Evolutionary conservation across 352 stramenopile genomes (phyloP).

Genomic region (Phytophthora macrochlamydospora): DNA sequence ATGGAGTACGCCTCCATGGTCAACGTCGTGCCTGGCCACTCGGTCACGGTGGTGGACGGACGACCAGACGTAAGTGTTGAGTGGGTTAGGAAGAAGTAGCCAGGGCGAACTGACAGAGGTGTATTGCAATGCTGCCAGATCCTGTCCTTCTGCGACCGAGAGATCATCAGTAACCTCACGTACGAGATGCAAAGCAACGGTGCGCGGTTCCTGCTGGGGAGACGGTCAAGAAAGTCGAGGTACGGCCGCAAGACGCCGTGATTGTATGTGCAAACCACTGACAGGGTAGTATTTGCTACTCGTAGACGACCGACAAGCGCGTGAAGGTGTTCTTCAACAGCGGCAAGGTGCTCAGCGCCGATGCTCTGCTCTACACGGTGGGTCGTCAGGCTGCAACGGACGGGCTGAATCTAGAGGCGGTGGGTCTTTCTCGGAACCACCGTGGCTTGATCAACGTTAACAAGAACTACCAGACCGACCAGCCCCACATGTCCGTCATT

Average conservation of each 20-base stretch:
- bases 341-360: conserved; percentile 72
- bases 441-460: conserved; percentile 87
- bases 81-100: background rate
- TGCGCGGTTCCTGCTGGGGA: conserved; percentile 85
- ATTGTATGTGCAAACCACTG: background rate
- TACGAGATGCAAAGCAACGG: conserved; percentile 92
- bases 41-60: conserved; percentile 87
- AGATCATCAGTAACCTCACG: conserved; percentile 88
- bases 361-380: conserved; percentile 83
- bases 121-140: conserved; percentile 39
- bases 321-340: conserved; percentile 80
- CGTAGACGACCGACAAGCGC: conserved; percentile 51
- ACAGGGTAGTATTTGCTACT: background rate
- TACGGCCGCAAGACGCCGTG: conserved; percentile 10
- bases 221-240: conserved; percentile 75
- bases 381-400: conserved; percentile 82
- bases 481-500: conserved; percentile 71
- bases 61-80: conserved; percentile 56
- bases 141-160: conserved; percentile 83
- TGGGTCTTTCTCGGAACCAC: conserved; percentile 77
- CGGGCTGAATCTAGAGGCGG: conserved; percentile 81
- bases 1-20: conserved; percentile 94
- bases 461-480: conserved; percentile 87
- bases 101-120: conserved; percentile 7
- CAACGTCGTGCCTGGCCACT: conserved; percentile 86